Evolutionary conservation across 2,329 filamentous ascomycete species (phyloP).

Genomic region (Aphanocladium album): DNA sequence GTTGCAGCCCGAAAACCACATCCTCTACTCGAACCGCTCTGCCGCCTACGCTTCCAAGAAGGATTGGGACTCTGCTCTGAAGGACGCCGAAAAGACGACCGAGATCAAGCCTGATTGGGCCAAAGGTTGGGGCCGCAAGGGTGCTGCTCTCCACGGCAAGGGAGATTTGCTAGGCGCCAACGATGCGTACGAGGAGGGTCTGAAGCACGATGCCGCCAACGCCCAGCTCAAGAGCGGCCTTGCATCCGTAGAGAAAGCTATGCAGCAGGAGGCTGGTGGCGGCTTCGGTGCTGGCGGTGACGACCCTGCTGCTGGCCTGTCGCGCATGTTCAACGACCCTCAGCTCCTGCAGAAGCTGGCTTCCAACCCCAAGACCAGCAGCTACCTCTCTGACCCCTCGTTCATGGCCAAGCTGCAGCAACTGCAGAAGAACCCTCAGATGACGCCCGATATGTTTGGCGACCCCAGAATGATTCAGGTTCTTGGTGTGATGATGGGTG

Average conservation of each 20-base stretch:
- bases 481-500: conserved; percentile 85
- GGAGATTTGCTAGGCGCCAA: conserved; percentile 80
- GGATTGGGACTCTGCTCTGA: conserved; percentile 77
- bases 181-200: conserved; percentile 89
- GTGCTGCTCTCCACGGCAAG: conserved; percentile 80
- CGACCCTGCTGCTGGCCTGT: conserved; percentile 72
- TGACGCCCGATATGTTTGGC: conserved; percentile 72
- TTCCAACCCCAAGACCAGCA: conserved; percentile 86
- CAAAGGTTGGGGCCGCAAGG: conserved; percentile 93
- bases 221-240: conserved; percentile 88
- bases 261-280: conserved; percentile 54
- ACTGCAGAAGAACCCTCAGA: conserved; percentile 74
- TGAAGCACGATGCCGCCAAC: conserved; percentile 88
- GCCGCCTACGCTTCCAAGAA: conserved; percentile 82
- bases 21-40: conserved; percentile 96
- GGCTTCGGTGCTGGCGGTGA: conserved; percentile 42
- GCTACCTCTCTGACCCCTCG: conserved; percentile 69
- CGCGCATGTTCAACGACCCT: conserved; percentile 91
- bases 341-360: conserved; percentile 86
- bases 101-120: conserved; percentile 97
- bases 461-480: conserved; percentile 93
- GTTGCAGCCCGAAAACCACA: conserved; percentile 83
- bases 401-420: conserved; percentile 90
- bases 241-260: conserved; percentile 78
- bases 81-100: conserved; percentile 89